These are phyloP conservation scores for Hyaloscypha bicolor DNA, from an alignment of 495 filamentous ascomycete species.

Conservation along the genomic window DNA sequence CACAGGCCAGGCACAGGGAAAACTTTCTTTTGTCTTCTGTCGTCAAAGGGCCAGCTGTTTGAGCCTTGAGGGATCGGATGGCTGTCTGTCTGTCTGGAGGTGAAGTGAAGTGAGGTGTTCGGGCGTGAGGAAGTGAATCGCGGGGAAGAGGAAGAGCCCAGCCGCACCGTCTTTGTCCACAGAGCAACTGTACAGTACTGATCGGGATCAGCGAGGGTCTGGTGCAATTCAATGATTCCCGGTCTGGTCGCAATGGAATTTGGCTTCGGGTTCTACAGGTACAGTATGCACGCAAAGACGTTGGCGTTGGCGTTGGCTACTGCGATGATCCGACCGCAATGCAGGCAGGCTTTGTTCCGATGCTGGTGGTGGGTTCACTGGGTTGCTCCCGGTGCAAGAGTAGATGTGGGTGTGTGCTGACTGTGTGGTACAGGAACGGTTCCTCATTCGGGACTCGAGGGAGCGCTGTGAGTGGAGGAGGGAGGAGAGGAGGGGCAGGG, in stretches of 20 bases:
- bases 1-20: not conserved
- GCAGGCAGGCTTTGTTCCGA: not conserved
- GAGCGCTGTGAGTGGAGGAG: not conserved
- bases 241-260: not conserved
- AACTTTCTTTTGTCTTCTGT: not conserved
- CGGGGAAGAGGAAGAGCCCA: not conserved
- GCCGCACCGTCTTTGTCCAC: not conserved
- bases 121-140: not conserved
- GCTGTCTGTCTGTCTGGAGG: not conserved
- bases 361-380: not conserved
- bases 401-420: not conserved
- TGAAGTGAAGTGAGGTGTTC: not conserved
- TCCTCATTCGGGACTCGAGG: not conserved
- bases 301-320: too few relatives aligned
- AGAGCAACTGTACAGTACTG: not conserved
- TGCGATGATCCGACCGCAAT: conserved; percentile 1
- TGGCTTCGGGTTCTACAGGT: not conserved
- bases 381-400: not conserved
- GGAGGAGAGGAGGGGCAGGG: not conserved
- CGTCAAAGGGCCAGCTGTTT: not conserved
- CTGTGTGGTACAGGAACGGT: not conserved
- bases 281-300: not conserved
- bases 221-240: not conserved
- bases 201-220: not conserved
- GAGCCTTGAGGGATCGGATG: not conserved